Evolutionary conservation across 257 asterid genomes (phyloP).

Genomic region (Lantana camara): DNA sequence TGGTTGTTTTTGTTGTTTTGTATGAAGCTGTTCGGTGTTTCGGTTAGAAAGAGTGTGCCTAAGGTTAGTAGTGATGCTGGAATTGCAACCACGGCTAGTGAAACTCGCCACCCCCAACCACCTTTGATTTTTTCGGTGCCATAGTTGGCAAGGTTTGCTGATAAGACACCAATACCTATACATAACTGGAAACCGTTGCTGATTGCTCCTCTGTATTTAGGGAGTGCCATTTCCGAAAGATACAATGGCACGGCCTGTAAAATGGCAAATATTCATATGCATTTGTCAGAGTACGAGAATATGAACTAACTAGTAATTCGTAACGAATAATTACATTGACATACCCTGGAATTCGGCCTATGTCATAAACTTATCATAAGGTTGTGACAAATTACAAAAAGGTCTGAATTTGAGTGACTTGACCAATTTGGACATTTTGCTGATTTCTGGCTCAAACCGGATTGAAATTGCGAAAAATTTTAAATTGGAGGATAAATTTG

Average conservation of each 20-base stretch:
- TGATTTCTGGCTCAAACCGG: too few species aligned
- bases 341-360: too few species aligned
- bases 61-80: slow-evolving; percentile 7
- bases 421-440: too few species aligned
- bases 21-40: slow-evolving; percentile 20
- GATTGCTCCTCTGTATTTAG: slow-evolving; percentile 55
- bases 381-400: too few species aligned
- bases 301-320: too few species aligned
- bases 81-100: slow-evolving; percentile 9
- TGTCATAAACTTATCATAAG: too few species aligned
- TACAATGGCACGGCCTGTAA: slow-evolving; percentile 55
- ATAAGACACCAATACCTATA: slow-evolving; percentile 41
- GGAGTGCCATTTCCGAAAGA: slow-evolving; percentile 62
- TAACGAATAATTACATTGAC: too few species aligned
- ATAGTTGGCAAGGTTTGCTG: slow-evolving; percentile 43
- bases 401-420: too few species aligned
- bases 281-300: too few species aligned
- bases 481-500: too few species aligned
- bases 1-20: background rate
- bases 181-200: slow-evolving; percentile 52
- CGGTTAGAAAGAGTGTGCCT: slow-evolving; percentile 20
- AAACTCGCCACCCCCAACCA: slow-evolving; percentile 26
- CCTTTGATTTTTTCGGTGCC: slow-evolving; percentile 20
- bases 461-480: too few species aligned
- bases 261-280: too few species aligned